Conservation (phyloP, 2,329 filamentous ascomycete species). For the Aspergillus sp. region DNA sequence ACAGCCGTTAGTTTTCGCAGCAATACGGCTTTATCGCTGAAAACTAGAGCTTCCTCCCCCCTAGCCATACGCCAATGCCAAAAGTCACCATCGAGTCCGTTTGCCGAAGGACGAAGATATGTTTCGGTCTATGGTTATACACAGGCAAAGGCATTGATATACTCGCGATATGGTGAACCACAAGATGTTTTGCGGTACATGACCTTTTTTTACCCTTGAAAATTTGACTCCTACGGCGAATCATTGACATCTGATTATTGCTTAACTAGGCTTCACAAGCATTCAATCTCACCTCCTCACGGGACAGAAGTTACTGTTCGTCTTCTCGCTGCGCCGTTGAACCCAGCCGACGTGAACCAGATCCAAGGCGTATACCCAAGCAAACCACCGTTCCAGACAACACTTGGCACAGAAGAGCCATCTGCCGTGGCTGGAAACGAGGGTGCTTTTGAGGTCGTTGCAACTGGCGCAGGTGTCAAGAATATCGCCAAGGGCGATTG, state of each 20-base stretch:
- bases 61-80: not conserved
- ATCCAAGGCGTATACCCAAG: constrained; percentile 94
- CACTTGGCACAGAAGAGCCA: constrained; percentile 71
- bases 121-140: constrained; percentile 47
- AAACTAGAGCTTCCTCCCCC: constrained; percentile 8
- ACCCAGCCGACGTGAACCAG: constrained; percentile 96
- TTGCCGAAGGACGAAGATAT: constrained; percentile 23
- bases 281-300: constrained; percentile 46
- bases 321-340: constrained; percentile 86
- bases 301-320: constrained; percentile 71
- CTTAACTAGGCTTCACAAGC: constrained; percentile 38
- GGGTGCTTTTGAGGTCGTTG: constrained; percentile 84
- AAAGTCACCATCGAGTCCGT: not conserved
- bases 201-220: not conserved
- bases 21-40: constrained; percentile 7
- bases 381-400: constrained; percentile 70
- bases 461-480: constrained; percentile 58
- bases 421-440: constrained; percentile 68
- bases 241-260: not conserved
- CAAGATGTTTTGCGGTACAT: constrained; percentile 43
- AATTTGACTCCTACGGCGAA: not conserved
- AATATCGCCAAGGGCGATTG: constrained; percentile 75
- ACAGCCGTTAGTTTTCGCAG: constrained; percentile 12
- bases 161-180: constrained; percentile 45
- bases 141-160: constrained; percentile 46